Evolutionary conservation across 192 early-diverging fungal species (phyloP).

Genomic region (Coemansia sp.): DNA sequence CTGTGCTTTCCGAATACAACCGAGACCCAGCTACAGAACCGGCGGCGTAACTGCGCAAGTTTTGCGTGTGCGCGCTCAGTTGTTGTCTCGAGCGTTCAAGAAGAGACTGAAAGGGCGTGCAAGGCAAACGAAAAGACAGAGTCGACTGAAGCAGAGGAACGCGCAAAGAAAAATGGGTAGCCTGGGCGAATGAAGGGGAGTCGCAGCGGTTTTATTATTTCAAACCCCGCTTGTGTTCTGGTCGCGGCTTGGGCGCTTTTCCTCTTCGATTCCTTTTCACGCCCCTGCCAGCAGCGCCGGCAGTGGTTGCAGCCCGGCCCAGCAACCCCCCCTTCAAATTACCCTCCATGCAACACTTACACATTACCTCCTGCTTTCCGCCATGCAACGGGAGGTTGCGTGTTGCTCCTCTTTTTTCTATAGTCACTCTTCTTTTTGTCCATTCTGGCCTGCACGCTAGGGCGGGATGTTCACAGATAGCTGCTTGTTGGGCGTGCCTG

Average conservation of each 20-base stretch:
- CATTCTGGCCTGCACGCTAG: background rate
- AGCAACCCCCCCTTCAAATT: constrained; percentile 14
- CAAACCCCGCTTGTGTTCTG: constrained; percentile 18
- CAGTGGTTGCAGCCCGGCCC: background rate
- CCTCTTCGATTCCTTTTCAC: constrained; percentile 9
- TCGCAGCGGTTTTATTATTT: constrained; percentile 16
- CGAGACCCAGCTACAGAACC: no score
- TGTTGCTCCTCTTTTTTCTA: constrained; percentile 5
- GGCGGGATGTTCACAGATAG: background rate
- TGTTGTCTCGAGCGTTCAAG: background rate
- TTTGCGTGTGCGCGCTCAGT: background rate
- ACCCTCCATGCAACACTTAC: constrained; percentile 10
- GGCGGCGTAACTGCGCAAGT: no score
- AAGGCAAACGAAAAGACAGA: background rate
- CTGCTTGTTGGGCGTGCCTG: background rate
- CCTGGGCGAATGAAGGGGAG: background rate
- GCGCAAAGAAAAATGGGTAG: background rate
- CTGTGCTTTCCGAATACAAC: no score
- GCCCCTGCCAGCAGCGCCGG: background rate
- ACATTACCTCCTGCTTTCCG: constrained; percentile 2
- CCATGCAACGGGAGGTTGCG: constrained; percentile 7
- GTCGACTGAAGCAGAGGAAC: background rate
- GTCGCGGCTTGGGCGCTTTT: constrained; percentile 4
- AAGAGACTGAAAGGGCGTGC: background rate
- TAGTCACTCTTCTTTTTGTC: background rate